These are phyloP conservation scores for Pisolithus thermaeus DNA, from an alignment of 1,284 basidiomycete species.

Conservation along the genomic window DNA sequence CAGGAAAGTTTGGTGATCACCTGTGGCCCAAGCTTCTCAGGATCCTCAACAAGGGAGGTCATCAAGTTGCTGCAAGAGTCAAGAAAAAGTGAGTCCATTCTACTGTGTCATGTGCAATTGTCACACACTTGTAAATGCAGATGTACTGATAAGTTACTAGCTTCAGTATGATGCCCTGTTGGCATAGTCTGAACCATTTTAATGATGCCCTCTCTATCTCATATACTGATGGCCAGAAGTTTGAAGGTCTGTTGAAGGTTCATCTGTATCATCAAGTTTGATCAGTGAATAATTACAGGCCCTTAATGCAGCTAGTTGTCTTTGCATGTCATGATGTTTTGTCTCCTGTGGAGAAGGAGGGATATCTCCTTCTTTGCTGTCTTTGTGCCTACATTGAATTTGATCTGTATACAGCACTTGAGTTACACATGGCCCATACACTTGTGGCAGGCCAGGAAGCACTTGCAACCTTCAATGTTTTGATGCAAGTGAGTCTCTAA, in stretches of 20 bases:
- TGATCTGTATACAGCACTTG: conserved; percentile 24
- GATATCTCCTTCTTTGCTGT: conserved; percentile 18
- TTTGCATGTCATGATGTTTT: conserved; percentile 28
- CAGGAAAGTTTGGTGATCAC: conserved; percentile 30
- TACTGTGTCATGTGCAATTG: background rate
- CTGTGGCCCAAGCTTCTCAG: conserved; percentile 22
- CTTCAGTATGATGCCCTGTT: conserved; percentile 27
- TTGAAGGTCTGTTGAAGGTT: conserved; percentile 36
- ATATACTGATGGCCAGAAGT: conserved; percentile 34
- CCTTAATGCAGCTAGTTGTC: conserved; percentile 18
- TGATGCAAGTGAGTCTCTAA: conserved; percentile 16
- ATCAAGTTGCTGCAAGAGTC: conserved; percentile 9
- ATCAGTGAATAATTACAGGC: background rate
- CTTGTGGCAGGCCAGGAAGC: conserved; percentile 21
- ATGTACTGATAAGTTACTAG: conserved; percentile 10
- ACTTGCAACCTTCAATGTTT: conserved; percentile 12
- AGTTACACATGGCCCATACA: conserved; percentile 30
- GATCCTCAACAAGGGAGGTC: conserved; percentile 10
- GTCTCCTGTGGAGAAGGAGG: conserved; percentile 4
- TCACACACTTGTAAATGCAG: background rate
- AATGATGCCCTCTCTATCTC: conserved; percentile 20
- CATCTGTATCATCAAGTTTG: background rate
- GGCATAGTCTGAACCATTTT: conserved; percentile 35
- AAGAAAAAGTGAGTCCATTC: conserved; percentile 10
- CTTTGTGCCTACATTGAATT: conserved; percentile 27